phyloP scores from a whole-genome alignment of 2,329 filamentous ascomycete genomes.

The Colletotrichum sp. region DNA sequence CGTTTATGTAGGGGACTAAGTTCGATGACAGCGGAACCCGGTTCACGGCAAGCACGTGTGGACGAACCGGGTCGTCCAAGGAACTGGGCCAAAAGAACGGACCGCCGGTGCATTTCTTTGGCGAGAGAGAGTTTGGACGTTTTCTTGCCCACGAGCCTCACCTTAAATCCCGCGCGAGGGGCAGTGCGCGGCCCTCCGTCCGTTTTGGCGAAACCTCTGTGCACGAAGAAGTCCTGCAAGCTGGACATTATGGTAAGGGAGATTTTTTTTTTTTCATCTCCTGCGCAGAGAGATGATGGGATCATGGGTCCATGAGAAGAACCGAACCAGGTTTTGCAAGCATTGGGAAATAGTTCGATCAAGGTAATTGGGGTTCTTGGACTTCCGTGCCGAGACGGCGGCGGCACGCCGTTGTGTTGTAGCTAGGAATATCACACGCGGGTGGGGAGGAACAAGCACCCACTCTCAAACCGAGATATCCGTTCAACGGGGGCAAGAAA shows the following conservation, averaged over 20 bases:
- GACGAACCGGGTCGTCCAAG: neutral
- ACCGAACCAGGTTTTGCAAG: neutral
- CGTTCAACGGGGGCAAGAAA: neutral
- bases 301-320: neutral
- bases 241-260: neutral
- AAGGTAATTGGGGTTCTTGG: neutral
- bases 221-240: neutral
- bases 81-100: neutral
- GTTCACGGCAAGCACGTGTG: neutral
- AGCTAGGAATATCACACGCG: neutral
- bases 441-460: neutral
- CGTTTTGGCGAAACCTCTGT: neutral
- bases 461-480: neutral
- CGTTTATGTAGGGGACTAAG: neutral
- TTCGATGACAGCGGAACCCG: slow-evolving; percentile 12
- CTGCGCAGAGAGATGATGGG: neutral
- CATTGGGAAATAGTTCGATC: neutral
- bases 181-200: neutral
- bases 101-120: neutral
- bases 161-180: neutral
- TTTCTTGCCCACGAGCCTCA: neutral
- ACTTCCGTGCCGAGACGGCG: neutral
- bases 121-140: neutral
- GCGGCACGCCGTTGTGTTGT: neutral
- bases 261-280: neutral